Conservation (phyloP, 331 rosid genomes). For the Arachis monticola region DNA sequence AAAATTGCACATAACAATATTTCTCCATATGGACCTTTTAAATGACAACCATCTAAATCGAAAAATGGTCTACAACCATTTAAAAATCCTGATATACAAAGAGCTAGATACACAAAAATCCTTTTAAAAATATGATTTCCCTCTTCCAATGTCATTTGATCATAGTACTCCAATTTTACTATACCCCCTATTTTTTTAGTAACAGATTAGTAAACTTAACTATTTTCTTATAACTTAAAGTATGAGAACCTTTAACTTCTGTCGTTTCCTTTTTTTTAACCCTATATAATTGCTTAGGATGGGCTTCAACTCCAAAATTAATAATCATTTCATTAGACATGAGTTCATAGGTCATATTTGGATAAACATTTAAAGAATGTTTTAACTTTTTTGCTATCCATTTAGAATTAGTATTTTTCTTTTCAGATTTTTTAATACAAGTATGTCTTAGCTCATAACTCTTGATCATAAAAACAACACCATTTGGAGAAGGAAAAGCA, state of each 20-base stretch:
- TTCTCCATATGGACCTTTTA: too few relatives aligned
- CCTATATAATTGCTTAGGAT: background rate
- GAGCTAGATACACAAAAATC: background rate
- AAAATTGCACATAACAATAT: background rate
- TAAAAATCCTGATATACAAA: too few relatives aligned
- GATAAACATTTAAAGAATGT: background rate
- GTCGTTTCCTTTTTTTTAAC: constrained; percentile 5
- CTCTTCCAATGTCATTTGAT: background rate
- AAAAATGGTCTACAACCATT: too few relatives aligned
- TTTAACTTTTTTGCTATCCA: background rate
- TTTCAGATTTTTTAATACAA: background rate
- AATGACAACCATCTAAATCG: too few relatives aligned
- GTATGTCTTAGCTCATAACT: background rate
- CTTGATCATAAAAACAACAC: background rate
- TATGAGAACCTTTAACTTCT: background rate
- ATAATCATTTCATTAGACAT: background rate
- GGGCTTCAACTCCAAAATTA: constrained; percentile 11
- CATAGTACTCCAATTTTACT: background rate
- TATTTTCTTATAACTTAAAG: background rate
- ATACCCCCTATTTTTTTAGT: background rate
- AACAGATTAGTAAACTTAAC: background rate
- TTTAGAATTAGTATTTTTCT: background rate
- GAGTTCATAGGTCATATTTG: background rate
- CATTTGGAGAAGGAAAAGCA: background rate
- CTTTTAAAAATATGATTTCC: background rate